phyloP scores from a whole-genome alignment of 306 rosid genomes.

The Elaeagnus macrophylla region DNA sequence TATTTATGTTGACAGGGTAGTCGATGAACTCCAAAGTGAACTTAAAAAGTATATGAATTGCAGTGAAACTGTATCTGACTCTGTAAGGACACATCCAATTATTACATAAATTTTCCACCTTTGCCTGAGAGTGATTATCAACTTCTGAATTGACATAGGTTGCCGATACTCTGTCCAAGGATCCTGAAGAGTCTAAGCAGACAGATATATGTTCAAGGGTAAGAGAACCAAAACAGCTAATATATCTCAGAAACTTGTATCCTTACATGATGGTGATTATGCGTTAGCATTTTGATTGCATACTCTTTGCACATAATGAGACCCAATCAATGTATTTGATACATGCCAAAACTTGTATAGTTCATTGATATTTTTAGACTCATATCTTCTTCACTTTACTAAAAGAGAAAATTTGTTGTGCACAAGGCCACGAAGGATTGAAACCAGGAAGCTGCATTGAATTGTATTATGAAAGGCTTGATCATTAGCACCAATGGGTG shows the following conservation, averaged over 20 bases:
- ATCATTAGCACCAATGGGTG: no score
- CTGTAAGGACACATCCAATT: conserved; percentile 40
- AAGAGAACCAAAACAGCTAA: conserved; percentile 16
- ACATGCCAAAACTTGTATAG: conserved; percentile 2
- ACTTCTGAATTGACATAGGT: conserved; percentile 26
- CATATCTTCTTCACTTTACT: no score
- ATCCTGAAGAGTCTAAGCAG: conserved; percentile 30
- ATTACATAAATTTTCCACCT: conserved; percentile 7
- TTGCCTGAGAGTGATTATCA: conserved; percentile 18
- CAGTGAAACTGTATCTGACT: conserved; percentile 37
- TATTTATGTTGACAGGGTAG: conserved; percentile 47
- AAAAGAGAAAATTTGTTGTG: no score
- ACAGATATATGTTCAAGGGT: conserved; percentile 43
- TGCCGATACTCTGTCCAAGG: conserved; percentile 36
- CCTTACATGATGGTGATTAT: no score
- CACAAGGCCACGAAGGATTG: no score
- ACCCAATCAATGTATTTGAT: background rate
- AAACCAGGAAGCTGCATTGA: no score
- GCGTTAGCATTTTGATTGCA: background rate
- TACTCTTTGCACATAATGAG: conserved; percentile 1
- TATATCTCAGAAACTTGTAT: no score
- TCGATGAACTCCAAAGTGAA: conserved; percentile 40
- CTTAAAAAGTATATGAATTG: conserved; percentile 38
- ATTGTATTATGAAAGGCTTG: no score
- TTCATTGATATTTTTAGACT: no score